phyloP scores from a whole-genome alignment of 2,329 filamentous ascomycete species.

The Fusarium circinatum region DNA sequence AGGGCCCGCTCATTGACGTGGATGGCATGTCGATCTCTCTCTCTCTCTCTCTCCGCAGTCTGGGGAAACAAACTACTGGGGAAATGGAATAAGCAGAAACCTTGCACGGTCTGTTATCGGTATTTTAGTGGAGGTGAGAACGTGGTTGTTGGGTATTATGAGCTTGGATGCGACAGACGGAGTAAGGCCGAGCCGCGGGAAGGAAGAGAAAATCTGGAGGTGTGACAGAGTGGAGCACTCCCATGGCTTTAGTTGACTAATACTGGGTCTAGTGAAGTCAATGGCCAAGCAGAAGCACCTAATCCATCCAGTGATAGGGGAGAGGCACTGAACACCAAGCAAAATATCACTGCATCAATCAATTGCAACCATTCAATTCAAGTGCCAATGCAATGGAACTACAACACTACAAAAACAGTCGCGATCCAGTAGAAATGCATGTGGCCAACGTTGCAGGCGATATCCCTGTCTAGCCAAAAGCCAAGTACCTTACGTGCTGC shows the following conservation, averaged over 20 bases:
- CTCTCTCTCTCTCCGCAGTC: slow-evolving; percentile 45
- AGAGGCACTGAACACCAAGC: neutral
- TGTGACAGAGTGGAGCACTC: slow-evolving; percentile 2
- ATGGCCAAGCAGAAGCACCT: slow-evolving; percentile 4
- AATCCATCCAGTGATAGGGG: neutral
- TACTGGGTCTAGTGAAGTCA: slow-evolving; percentile 13
- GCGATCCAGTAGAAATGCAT: neutral
- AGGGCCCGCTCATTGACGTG: slow-evolving; percentile 38
- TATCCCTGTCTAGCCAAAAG: slow-evolving; percentile 22
- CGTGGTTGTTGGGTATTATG: slow-evolving; percentile 7
- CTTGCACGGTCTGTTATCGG: slow-evolving; percentile 17
- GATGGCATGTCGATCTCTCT: slow-evolving; percentile 44
- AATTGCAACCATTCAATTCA: neutral
- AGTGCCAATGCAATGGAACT: slow-evolving; percentile 2
- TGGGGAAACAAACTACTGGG: slow-evolving; percentile 33
- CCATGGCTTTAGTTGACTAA: neutral
- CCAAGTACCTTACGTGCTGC: slow-evolving; percentile 10
- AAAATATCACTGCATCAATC: neutral
- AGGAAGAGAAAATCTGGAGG: slow-evolving; percentile 2
- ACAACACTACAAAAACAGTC: neutral
- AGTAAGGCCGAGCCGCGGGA: slow-evolving; percentile 26
- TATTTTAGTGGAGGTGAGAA: slow-evolving; percentile 8
- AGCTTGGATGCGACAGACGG: neutral
- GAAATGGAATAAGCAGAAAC: slow-evolving; percentile 11
- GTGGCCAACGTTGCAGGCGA: neutral